Conservation (phyloP, 192 early-diverging fungal species). For the Coemansia erecta region DNA sequence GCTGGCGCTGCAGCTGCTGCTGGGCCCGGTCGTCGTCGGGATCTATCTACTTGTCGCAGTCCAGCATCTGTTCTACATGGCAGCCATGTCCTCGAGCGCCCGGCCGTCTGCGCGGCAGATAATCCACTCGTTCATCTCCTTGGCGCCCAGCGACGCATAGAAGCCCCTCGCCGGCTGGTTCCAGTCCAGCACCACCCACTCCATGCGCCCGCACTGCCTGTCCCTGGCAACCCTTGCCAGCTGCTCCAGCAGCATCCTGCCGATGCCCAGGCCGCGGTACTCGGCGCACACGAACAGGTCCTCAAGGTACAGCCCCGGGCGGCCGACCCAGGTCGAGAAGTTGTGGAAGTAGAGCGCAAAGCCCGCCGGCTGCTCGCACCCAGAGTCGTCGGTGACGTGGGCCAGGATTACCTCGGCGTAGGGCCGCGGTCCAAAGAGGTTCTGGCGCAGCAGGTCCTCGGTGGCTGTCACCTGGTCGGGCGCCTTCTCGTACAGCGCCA, state of each 20-base stretch:
- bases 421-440: slow-evolving; percentile 63
- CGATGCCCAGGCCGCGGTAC: slow-evolving; percentile 66
- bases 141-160: slow-evolving; percentile 70
- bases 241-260: slow-evolving; percentile 64
- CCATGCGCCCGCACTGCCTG: slow-evolving; percentile 70
- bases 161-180: slow-evolving; percentile 79
- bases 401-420: slow-evolving; percentile 73
- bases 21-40: not conserved
- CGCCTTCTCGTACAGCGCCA: slow-evolving; percentile 78
- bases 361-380: slow-evolving; percentile 58
- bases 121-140: slow-evolving; percentile 72
- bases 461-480: slow-evolving; percentile 70
- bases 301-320: slow-evolving; percentile 82
- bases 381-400: slow-evolving; percentile 30
- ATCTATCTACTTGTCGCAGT: not conserved
- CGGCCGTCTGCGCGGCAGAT: slow-evolving; percentile 66
- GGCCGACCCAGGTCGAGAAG: slow-evolving; percentile 72
- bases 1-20: not conserved
- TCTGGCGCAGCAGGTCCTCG: slow-evolving; percentile 58
- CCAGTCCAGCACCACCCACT: slow-evolving; percentile 86
- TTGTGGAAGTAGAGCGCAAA: slow-evolving; percentile 86
- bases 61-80: slow-evolving; percentile 17
- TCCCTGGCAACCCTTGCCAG: slow-evolving; percentile 65
- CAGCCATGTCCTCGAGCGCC: slow-evolving; percentile 56
- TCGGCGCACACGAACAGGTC: slow-evolving; percentile 72